Base-by-base conservation (phyloP, 2,329 filamentous ascomycete genomes). In the Cytospora chrysosperma region DNA sequence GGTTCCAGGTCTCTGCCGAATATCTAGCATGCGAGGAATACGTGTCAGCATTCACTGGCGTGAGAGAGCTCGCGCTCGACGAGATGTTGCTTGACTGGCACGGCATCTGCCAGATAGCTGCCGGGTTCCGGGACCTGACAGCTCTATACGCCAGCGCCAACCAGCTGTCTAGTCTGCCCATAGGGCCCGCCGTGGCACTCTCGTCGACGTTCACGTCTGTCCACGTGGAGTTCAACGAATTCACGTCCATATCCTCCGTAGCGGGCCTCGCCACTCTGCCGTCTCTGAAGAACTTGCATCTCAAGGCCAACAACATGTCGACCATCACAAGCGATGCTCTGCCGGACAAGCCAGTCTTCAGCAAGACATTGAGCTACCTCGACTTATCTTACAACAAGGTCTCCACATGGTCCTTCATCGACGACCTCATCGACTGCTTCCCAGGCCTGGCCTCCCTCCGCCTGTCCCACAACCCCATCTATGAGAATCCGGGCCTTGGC, bases 381-480 rank as follows among this genome's bases (percentile, higher is more conserved):
- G 91, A 93, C 72, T 73, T 94, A 21, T 92, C 90, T 1, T 87
- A 88, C 74, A 94, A 94, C 75, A 76, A 81, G 19, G 81, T 94
- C 32, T 73, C 80, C 19, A 81, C 82, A 21, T 97, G 93, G 91
- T 71, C 75, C 32, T 91, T 96, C 73, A 81, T 97, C 68, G 88
- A 96, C 70, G 73, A 79, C 6, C 82, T 99, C 1, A 78, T 85
- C 2, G 70, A 74, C 15, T 78, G 86, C 63, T 92, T 96, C 68
- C 94, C 95, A 0, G 86, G 88, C 4, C 80, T 98, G 8, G 82
- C 79, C 15, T 87, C 87, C 37, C 84, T 99, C 47, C 90, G 93
- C 19, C 86, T 97, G 66, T 87, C 91, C 6, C 88, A 93, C 72
- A 98, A 98, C 69, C 93, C 94, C 5, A 82, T 98, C 26, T 96